Evolutionary conservation across 225 moss, liverwort and hornwort genomes (phyloP).

Genomic region (Ulota crispa): DNA sequence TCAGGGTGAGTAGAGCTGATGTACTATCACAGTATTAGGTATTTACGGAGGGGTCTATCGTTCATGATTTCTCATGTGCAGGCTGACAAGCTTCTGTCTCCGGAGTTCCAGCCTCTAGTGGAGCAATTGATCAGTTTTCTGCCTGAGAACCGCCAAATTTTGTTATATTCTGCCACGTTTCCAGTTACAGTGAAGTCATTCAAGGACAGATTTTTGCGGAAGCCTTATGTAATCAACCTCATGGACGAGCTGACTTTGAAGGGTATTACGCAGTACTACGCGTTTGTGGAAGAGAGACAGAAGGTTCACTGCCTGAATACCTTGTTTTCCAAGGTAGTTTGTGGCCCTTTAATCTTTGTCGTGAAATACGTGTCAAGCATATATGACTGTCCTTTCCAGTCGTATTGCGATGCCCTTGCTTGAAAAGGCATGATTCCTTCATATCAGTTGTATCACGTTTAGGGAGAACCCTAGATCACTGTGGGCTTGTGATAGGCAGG

Average conservation of each 20-base stretch:
- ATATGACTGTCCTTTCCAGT: slow-evolving; percentile 4
- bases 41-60: not conserved
- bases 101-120: slow-evolving; percentile 66
- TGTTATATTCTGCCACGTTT: slow-evolving; percentile 69
- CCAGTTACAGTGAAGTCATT: slow-evolving; percentile 72
- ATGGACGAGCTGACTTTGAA: slow-evolving; percentile 72
- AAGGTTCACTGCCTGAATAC: slow-evolving; percentile 67
- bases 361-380: not conserved
- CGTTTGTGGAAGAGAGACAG: slow-evolving; percentile 74
- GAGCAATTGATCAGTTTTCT: slow-evolving; percentile 63
- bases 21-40: not conserved
- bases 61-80: slow-evolving; percentile 23
- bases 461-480: not conserved
- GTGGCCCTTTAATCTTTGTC: not conserved
- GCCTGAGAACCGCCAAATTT: slow-evolving; percentile 65
- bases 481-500: not conserved
- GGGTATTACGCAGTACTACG: slow-evolving; percentile 69
- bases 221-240: slow-evolving; percentile 70
- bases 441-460: slow-evolving; percentile 2
- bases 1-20: not conserved
- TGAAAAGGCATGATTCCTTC: not conserved
- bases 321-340: slow-evolving; percentile 58
- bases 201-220: slow-evolving; percentile 65
- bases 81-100: slow-evolving; percentile 66
- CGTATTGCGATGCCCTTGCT: slow-evolving; percentile 3